Conservation (phyloP, 2,329 filamentous ascomycete species). For the Pyrenochaeta sp. region DNA sequence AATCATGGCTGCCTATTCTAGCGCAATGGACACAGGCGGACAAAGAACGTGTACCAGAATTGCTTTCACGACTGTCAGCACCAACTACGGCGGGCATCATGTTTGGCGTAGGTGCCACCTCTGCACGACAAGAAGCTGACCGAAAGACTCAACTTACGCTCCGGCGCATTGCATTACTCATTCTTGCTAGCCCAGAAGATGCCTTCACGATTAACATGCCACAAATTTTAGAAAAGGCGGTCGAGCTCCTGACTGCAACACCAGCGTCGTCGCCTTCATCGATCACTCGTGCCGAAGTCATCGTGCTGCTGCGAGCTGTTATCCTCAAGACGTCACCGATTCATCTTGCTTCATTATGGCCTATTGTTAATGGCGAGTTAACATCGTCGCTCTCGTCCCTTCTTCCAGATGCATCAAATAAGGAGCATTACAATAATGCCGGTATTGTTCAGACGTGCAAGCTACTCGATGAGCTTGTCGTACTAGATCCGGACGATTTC, state of each 20-base stretch:
- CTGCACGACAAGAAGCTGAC: constrained; percentile 92
- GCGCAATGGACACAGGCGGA: constrained; percentile 85
- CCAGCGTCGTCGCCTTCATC: constrained; percentile 91
- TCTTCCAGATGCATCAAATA: constrained; percentile 71
- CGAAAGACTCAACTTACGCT: constrained; percentile 91
- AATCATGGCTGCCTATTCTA: constrained; percentile 83
- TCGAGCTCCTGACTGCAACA: constrained; percentile 85
- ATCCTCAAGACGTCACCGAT: constrained; percentile 80
- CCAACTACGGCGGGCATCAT: constrained; percentile 95
- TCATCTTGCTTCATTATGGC: constrained; percentile 88
- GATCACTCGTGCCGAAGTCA: constrained; percentile 85
- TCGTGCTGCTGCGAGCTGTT: constrained; percentile 84
- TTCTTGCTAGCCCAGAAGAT: constrained; percentile 80
- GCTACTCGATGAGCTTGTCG: constrained; percentile 86
- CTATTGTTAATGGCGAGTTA: constrained; percentile 85
- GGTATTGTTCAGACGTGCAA: constrained; percentile 92
- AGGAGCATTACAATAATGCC: constrained; percentile 78
- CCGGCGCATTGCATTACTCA: constrained; percentile 78
- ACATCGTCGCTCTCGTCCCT: constrained; percentile 81
- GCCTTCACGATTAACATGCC: constrained; percentile 80
- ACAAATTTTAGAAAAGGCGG: constrained; percentile 79
- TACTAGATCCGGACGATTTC: constrained; percentile 91
- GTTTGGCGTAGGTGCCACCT: constrained; percentile 96
- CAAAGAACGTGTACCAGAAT: constrained; percentile 85
- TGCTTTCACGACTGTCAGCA: constrained; percentile 78